phyloP scores from a whole-genome alignment of 2,329 filamentous ascomycete genomes.

The Exophiala sp. region DNA sequence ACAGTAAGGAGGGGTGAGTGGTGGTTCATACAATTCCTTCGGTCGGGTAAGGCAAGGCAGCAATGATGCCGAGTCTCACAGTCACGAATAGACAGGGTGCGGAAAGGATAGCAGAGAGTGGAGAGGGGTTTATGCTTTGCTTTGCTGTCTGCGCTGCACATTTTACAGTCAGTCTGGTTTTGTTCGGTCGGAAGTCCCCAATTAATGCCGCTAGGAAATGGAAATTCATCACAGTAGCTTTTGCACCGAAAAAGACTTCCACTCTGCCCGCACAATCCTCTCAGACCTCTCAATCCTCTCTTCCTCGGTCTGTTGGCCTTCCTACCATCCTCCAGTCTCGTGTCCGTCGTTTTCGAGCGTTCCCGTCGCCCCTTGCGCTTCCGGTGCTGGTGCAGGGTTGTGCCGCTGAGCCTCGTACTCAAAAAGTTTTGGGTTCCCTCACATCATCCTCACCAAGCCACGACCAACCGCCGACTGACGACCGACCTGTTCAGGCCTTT shows the following conservation, averaged over 20 bases:
- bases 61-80: no score
- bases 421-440: constrained; percentile 20
- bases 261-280: constrained; percentile 14
- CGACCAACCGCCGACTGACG: not conserved
- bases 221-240: constrained; percentile 17
- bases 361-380: constrained; percentile 9
- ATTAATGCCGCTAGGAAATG: constrained; percentile 22
- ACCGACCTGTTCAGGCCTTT: no score
- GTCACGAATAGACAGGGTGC: not conserved
- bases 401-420: constrained; percentile 11
- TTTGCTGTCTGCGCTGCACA: not conserved
- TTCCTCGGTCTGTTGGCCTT: constrained; percentile 3
- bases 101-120: not conserved
- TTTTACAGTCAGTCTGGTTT: not conserved
- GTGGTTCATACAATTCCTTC: no score
- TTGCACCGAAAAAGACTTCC: constrained; percentile 19
- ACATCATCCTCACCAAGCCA: constrained; percentile 12
- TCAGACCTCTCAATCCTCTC: constrained; percentile 5
- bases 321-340: not conserved
- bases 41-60: no score
- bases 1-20: no score
- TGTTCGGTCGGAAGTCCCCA: constrained; percentile 3
- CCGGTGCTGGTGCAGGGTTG: constrained; percentile 7
- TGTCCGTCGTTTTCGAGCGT: constrained; percentile 12
- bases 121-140: not conserved